Conservation (phyloP, 176 grass and related monocot genomes). For the Phragmites australis region DNA sequence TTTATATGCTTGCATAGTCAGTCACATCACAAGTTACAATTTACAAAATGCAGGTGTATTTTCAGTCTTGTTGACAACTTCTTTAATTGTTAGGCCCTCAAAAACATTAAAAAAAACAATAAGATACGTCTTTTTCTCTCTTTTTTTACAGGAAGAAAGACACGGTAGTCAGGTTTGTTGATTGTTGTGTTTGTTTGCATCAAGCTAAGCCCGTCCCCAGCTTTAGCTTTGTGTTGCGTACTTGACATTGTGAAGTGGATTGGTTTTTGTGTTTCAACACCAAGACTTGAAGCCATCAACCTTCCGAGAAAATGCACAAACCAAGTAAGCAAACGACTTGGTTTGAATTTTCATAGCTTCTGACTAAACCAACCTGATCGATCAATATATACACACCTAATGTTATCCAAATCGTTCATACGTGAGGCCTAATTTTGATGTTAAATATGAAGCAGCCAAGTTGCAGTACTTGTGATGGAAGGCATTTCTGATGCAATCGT, state of each 20-base stretch:
- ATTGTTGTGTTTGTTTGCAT: neutral
- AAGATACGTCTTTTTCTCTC: neutral
- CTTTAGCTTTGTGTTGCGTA: neutral
- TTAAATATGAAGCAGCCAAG: neutral
- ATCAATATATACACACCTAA: neutral
- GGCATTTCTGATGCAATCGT: neutral
- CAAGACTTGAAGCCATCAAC: neutral
- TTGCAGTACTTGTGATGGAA: neutral
- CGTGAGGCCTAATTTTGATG: neutral
- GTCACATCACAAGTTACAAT: neutral
- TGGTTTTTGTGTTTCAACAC: neutral
- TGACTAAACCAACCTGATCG: conserved; percentile 2
- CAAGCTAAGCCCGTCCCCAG: neutral
- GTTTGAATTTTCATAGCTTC: neutral
- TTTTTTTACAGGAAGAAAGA: neutral
- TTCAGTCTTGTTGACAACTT: neutral
- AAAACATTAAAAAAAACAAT: neutral
- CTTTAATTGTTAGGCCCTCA: neutral
- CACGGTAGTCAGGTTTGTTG: neutral
- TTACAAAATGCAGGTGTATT: neutral
- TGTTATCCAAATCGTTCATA: neutral
- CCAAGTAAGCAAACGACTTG: neutral
- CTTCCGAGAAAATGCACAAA: neutral
- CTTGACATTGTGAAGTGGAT: neutral
- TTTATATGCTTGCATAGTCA: neutral